Conservation (phyloP, 768 basidiomycete genomes). For the Boletus patriciae region DNA sequence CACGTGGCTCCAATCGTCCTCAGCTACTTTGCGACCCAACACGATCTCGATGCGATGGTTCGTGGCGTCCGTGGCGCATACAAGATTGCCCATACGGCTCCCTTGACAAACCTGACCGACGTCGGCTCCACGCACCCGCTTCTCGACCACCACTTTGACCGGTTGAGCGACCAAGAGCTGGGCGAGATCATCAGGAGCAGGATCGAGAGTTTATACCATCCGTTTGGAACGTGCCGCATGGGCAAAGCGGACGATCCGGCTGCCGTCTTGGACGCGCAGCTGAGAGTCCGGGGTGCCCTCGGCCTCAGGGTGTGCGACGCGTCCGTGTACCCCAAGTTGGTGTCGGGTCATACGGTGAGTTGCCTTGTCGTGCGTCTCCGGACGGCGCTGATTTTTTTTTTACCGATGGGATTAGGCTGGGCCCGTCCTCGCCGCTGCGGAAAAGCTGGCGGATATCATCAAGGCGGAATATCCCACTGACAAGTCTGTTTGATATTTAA, state of each 20-base stretch:
- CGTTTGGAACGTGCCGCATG: constrained; percentile 39
- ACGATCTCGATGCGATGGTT: constrained; percentile 41
- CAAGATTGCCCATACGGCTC: constrained; percentile 40
- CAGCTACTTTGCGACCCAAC: constrained; percentile 44
- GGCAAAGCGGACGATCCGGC: constrained; percentile 39
- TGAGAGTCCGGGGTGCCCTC: constrained; percentile 44
- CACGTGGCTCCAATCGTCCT: not conserved
- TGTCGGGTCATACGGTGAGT: constrained; percentile 48
- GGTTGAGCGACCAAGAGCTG: constrained; percentile 36
- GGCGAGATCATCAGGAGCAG: constrained; percentile 34
- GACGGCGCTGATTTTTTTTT: not conserved
- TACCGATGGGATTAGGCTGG: constrained; percentile 21
- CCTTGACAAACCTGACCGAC: constrained; percentile 40
- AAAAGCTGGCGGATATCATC: constrained; percentile 36
- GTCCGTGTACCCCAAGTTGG: constrained; percentile 43
- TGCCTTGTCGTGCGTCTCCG: not conserved
- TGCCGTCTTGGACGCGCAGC: constrained; percentile 44
- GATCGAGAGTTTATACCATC: constrained; percentile 45
- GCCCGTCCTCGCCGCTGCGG: constrained; percentile 34
- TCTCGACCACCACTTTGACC: constrained; percentile 41
- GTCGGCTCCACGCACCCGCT: constrained; percentile 25
- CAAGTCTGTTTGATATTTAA: not conserved
- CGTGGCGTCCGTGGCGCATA: constrained; percentile 42
- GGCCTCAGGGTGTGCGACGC: constrained; percentile 49
- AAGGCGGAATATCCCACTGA: constrained; percentile 29